Evolutionary conservation across 2,329 filamentous ascomycete species (phyloP).

Genomic region (Coleophoma cylindrospora): DNA sequence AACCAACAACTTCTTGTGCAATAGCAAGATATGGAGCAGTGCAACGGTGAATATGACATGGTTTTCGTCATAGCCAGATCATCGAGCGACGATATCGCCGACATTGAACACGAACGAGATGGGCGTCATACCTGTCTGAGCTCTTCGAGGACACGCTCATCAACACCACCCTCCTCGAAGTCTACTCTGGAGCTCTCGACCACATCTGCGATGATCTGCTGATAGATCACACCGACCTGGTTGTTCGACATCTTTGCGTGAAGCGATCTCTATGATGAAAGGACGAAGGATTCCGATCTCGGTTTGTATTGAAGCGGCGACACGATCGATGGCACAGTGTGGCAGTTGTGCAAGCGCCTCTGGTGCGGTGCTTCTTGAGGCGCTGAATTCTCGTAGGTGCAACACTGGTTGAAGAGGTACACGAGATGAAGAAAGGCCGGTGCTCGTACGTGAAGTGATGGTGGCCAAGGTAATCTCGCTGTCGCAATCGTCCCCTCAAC

Average conservation of each 20-base stretch:
- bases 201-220: constrained; percentile 75
- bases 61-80: background rate
- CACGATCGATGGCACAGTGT: too few species aligned
- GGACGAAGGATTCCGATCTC: too few species aligned
- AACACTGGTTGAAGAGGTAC: too few species aligned
- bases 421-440: too few species aligned
- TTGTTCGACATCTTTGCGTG: constrained; percentile 24
- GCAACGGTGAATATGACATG: background rate
- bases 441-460: too few species aligned
- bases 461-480: background rate
- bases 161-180: constrained; percentile 94
- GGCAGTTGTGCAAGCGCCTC: too few species aligned
- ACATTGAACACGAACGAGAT: background rate
- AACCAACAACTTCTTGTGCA: background rate
- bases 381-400: too few species aligned
- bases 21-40: background rate
- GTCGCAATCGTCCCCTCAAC: constrained; percentile 4
- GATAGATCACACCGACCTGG: constrained; percentile 66
- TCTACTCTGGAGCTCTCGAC: constrained; percentile 89
- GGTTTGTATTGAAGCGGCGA: background rate
- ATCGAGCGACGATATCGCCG: background rate
- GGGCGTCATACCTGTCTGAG: constrained; percentile 70
- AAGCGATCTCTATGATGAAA: too few species aligned
- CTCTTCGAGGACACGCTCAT: constrained; percentile 80
- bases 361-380: too few species aligned